A percentile compares a stretch with the other conserved stretches of the same genome.
Evolutionary conservation across 2,329 filamentous ascomycete species (phyloP).

Genomic region (Fusarium setosum): DNA sequence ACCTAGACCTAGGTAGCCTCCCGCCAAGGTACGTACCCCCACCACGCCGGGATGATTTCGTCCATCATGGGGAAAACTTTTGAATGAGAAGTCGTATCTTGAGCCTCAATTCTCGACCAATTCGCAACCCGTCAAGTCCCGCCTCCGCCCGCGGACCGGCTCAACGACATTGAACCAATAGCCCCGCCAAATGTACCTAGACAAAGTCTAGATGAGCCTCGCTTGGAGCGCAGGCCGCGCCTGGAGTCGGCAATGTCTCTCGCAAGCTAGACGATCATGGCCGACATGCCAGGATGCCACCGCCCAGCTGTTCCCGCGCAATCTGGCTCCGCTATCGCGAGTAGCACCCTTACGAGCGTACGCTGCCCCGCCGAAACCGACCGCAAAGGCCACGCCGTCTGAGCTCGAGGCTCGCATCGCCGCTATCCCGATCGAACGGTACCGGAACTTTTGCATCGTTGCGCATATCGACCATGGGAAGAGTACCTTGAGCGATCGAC

Average conservation of each 20-base stretch:
- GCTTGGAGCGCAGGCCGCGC: slow-evolving; percentile 51
- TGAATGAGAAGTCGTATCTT: slow-evolving; percentile 5
- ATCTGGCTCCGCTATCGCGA: neutral
- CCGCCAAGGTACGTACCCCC: slow-evolving; percentile 34
- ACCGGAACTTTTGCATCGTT: slow-evolving; percentile 97
- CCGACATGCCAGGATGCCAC: slow-evolving; percentile 11
- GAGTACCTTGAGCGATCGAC: slow-evolving; percentile 90
- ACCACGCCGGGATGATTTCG: slow-evolving; percentile 22
- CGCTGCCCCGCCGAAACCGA: slow-evolving; percentile 12
- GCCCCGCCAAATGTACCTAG: slow-evolving; percentile 36
- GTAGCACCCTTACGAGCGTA: slow-evolving; percentile 10
- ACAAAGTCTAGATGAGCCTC: slow-evolving; percentile 49
- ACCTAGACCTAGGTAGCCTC: too few species aligned
- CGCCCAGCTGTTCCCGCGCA: slow-evolving; percentile 11
- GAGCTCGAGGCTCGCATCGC: slow-evolving; percentile 67
- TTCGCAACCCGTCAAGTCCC: slow-evolving; percentile 1
- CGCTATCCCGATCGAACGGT: slow-evolving; percentile 81
- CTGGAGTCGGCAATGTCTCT: slow-evolving; percentile 51
- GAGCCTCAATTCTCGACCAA: slow-evolving; percentile 5
- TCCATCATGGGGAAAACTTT: slow-evolving; percentile 30
- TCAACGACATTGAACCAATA: neutral
- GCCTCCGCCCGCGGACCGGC: slow-evolving; percentile 16
- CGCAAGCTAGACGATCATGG: slow-evolving; percentile 35
- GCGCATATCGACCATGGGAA: slow-evolving; percentile 99
- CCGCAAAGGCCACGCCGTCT: slow-evolving; percentile 45